These are phyloP conservation scores for Penicillium verhagenii DNA, from an alignment of 495 filamentous ascomycete genomes.

Conservation along the genomic window DNA sequence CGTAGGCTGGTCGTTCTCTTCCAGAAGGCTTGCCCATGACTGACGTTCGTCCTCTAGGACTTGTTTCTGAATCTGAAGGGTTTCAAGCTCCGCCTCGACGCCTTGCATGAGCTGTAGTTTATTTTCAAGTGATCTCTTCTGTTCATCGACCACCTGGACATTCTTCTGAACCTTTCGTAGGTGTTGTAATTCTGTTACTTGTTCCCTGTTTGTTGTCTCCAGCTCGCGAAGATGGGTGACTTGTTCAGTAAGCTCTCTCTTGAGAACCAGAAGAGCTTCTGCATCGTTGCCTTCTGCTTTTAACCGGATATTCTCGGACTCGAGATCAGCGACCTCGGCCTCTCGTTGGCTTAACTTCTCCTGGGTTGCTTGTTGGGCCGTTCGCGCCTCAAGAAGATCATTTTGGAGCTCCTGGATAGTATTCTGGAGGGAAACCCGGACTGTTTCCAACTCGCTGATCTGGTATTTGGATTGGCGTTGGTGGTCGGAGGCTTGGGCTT, in stretches of 20 bases:
- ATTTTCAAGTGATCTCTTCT: constrained; percentile 81
- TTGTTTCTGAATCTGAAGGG: constrained; percentile 77
- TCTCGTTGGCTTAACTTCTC: constrained; percentile 67
- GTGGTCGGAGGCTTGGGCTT: constrained; percentile 65
- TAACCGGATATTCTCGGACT: constrained; percentile 76
- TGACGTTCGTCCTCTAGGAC: constrained; percentile 82
- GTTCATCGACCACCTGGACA: constrained; percentile 92
- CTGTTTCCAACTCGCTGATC: constrained; percentile 66
- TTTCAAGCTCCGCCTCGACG: constrained; percentile 70
- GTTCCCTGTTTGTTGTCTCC: constrained; percentile 77
- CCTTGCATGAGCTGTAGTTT: constrained; percentile 73
- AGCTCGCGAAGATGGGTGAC: constrained; percentile 83
- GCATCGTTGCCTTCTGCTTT: constrained; percentile 84
- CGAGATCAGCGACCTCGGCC: constrained; percentile 64
- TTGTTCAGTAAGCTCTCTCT: constrained; percentile 84
- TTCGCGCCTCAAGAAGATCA: constrained; percentile 65
- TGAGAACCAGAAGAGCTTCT: constrained; percentile 77
- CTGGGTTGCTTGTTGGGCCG: constrained; percentile 62
- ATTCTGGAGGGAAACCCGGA: constrained; percentile 64
- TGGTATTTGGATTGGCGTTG: constrained; percentile 70
- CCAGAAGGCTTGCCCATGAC: constrained; percentile 84
- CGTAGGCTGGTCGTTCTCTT: constrained; percentile 60
- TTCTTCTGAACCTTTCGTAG: constrained; percentile 76
- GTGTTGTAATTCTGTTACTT: constrained; percentile 74
- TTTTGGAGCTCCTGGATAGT: constrained; percentile 68